These are phyloP conservation scores for Scutellaria galericulata DNA, from an alignment of 257 asterid genomes.

Conservation along the genomic window DNA sequence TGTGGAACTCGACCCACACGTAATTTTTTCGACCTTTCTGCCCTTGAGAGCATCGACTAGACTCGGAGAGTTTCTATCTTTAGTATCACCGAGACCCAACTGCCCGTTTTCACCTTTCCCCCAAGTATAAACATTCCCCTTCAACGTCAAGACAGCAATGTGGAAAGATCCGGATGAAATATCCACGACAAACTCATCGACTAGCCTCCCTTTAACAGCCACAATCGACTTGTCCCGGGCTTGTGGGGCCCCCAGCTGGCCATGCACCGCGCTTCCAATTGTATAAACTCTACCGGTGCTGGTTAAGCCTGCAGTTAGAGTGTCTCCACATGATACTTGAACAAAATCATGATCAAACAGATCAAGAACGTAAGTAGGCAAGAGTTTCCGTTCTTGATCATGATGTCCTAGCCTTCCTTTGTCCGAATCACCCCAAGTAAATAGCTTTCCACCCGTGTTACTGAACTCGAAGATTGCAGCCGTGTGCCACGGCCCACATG, in stretches of 20 bases:
- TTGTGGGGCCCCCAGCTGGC: slow-evolving; percentile 49
- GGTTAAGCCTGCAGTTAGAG: slow-evolving; percentile 39
- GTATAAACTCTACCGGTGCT: slow-evolving; percentile 40
- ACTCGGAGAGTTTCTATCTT: slow-evolving; percentile 40
- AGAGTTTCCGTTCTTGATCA: slow-evolving; percentile 39
- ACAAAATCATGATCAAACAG: slow-evolving; percentile 39
- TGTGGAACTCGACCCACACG: slow-evolving; percentile 41
- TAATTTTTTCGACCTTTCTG: slow-evolving; percentile 33
- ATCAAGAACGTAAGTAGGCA: slow-evolving; percentile 37
- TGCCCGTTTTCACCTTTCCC: slow-evolving; percentile 46
- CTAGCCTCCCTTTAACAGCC: slow-evolving; percentile 30
- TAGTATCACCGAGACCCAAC: slow-evolving; percentile 45
- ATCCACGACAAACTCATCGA: slow-evolving; percentile 40
- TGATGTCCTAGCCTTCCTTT: slow-evolving; percentile 47
- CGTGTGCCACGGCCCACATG: slow-evolving; percentile 55
- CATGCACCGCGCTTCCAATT: slow-evolving; percentile 39
- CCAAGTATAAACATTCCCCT: slow-evolving; percentile 46
- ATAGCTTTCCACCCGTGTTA: slow-evolving; percentile 35
- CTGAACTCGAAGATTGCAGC: slow-evolving; percentile 43
- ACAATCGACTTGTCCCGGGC: slow-evolving; percentile 28
- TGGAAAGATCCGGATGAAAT: slow-evolving; percentile 48
- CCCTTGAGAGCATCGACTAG: slow-evolving; percentile 39
- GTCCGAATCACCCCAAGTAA: slow-evolving; percentile 54
- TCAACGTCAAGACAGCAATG: slow-evolving; percentile 40
- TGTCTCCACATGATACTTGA: slow-evolving; percentile 43